A percentile compares a stretch with the other conserved stretches of the same genome.
Evolutionary conservation across 805 yeast genomes (phyloP).

Genomic region (Pichia gijzeniarum): DNA sequence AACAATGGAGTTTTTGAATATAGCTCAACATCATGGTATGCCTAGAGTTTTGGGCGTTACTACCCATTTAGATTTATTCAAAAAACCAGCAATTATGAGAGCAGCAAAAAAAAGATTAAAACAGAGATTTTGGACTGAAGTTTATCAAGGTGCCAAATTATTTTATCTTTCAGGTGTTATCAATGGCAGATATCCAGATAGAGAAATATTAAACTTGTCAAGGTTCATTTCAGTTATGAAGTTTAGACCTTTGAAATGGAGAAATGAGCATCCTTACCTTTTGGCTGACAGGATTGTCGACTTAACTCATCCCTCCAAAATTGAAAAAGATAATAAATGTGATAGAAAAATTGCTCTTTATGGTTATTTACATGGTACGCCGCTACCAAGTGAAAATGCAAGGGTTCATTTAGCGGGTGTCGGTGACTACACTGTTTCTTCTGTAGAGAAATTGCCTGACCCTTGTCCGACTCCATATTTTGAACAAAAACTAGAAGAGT

Average conservation of each 20-base stretch:
- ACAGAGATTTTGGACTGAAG: slow-evolving; percentile 98
- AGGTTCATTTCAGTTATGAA: slow-evolving; percentile 96
- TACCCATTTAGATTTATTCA: slow-evolving; percentile 92
- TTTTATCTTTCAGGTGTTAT: slow-evolving; percentile 92
- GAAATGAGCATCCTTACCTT: slow-evolving; percentile 95
- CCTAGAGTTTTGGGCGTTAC: slow-evolving; percentile 94
- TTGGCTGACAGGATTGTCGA: slow-evolving; percentile 87
- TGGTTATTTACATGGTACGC: slow-evolving; percentile 94
- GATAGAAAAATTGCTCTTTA: slow-evolving; percentile 89
- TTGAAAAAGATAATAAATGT: slow-evolving; percentile 72
- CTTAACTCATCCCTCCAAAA: slow-evolving; percentile 81
- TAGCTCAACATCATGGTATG: slow-evolving; percentile 98
- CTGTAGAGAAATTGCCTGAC: slow-evolving; percentile 87
- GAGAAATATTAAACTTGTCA: slow-evolving; percentile 87
- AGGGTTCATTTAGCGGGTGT: slow-evolving; percentile 92
- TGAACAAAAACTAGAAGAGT: slow-evolving; percentile 78
- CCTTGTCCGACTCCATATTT: slow-evolving; percentile 98
- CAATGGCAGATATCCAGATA: slow-evolving; percentile 95
- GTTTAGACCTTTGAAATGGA: slow-evolving; percentile 98
- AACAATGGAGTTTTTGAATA: slow-evolving; percentile 95
- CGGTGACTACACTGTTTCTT: slow-evolving; percentile 75
- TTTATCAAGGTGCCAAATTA: slow-evolving; percentile 94
- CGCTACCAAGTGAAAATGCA: slow-evolving; percentile 61
- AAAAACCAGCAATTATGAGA: slow-evolving; percentile 79
- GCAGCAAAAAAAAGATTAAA: slow-evolving; percentile 88